These are phyloP conservation scores for Amaranthus palmeri DNA, from an alignment of 148 eudicot genomes.

Conservation along the genomic window DNA sequence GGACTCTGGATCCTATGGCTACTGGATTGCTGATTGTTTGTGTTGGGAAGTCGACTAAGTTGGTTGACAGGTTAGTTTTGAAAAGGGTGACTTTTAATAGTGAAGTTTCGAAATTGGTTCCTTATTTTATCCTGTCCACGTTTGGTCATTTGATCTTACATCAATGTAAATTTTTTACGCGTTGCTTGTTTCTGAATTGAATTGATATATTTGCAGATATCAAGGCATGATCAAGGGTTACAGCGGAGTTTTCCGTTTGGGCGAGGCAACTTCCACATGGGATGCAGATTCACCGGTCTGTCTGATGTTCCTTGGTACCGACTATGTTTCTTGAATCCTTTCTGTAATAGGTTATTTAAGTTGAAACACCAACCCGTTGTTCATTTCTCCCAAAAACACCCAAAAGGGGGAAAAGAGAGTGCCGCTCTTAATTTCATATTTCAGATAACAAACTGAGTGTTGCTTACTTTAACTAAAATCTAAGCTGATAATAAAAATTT, in stretches of 20 bases:
- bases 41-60: conserved; percentile 91
- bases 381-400: background rate
- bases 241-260: conserved; percentile 89
- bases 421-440: background rate
- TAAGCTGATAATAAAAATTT: background rate
- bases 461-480: background rate
- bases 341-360: conserved; percentile 3
- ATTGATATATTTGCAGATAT: conserved; percentile 47
- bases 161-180: too few species aligned
- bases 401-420: background rate
- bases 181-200: conserved; percentile 1
- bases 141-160: too few species aligned
- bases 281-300: conserved; percentile 99
- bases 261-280: conserved; percentile 99
- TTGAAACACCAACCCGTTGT: background rate
- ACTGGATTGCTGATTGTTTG: conserved; percentile 95
- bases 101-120: background rate
- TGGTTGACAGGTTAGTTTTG: conserved; percentile 69
- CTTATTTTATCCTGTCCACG: background rate
- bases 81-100: background rate
- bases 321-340: conserved; percentile 9
- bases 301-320: conserved; percentile 22
- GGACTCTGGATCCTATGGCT: conserved; percentile 99
- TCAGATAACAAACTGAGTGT: background rate
- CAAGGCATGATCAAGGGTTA: conserved; percentile 98